Evolutionary conservation across 2,329 filamentous ascomycete species (phyloP).

Genomic region (Xylariaceae sp.): DNA sequence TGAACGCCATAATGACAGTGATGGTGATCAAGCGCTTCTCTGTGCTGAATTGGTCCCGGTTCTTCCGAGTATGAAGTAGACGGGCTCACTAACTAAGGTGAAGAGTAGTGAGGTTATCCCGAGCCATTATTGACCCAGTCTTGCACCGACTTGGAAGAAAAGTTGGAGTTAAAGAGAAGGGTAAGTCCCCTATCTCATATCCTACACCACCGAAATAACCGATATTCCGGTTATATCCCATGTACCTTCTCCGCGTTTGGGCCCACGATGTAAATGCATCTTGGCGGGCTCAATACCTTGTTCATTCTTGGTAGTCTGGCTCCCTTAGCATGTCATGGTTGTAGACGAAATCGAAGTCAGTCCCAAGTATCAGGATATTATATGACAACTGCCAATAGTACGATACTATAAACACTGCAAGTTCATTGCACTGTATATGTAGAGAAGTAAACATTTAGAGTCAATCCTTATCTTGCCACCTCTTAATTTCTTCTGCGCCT

Average conservation of each 20-base stretch:
- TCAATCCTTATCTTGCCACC: no score
- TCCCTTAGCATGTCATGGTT: neutral
- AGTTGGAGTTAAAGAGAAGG: neutral
- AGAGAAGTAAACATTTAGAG: no score
- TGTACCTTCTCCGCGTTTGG: neutral
- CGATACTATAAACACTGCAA: no score
- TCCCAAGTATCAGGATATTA: no score
- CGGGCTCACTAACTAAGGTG: neutral
- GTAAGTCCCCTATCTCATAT: conserved; percentile 4
- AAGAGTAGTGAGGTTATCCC: neutral
- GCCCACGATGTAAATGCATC: neutral
- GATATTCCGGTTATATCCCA: conserved; percentile 9
- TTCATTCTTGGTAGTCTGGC: neutral
- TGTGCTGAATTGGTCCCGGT: neutral
- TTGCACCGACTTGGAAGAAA: neutral
- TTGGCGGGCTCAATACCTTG: neutral
- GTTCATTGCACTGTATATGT: no score
- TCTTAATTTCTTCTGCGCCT: no score
- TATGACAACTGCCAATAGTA: no score
- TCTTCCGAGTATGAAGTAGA: neutral
- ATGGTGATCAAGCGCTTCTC: neutral
- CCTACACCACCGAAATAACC: neutral
- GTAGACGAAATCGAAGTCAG: conserved; percentile 7
- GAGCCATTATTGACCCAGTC: neutral
- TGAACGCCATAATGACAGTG: conserved; percentile 11